Conservation (phyloP, 1,139 yeast genomes). For the Saccharomyces hybrid region DNA sequence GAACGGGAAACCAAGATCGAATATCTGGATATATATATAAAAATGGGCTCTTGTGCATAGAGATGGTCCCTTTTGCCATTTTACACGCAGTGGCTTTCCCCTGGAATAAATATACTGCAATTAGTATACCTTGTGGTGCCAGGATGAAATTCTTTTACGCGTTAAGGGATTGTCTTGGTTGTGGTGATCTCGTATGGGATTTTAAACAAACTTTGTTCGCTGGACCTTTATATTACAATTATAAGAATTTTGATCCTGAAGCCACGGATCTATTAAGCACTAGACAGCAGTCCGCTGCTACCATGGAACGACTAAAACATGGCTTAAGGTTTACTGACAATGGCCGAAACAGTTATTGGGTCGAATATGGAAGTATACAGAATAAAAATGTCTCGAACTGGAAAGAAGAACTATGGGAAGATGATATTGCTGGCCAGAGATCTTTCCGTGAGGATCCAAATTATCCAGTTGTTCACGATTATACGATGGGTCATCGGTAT, state of each 20-base stretch:
- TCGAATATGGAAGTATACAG: slow-evolving; percentile 31
- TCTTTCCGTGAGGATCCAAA: slow-evolving; percentile 35
- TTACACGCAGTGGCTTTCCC: slow-evolving; percentile 87
- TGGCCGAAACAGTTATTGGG: slow-evolving; percentile 81
- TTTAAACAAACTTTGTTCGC: slow-evolving; percentile 58
- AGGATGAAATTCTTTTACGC: slow-evolving; percentile 57
- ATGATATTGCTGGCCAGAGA: slow-evolving; percentile 27
- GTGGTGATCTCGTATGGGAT: slow-evolving; percentile 69
- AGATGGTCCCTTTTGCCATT: slow-evolving; percentile 75
- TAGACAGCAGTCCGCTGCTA: slow-evolving; percentile 39
- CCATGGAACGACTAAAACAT: slow-evolving; percentile 67
- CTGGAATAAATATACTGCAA: slow-evolving; percentile 59
- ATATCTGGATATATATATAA: slow-evolving; percentile 50
- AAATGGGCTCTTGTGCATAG: slow-evolving; percentile 74
- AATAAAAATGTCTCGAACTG: slow-evolving; percentile 24
- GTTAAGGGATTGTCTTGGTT: slow-evolving; percentile 66
- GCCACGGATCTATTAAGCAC: slow-evolving; percentile 35
- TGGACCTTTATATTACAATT: slow-evolving; percentile 67
- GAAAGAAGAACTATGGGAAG: slow-evolving; percentile 43
- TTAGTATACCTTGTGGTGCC: slow-evolving; percentile 57
- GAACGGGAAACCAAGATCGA: slow-evolving; percentile 9
- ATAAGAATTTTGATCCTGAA: slow-evolving; percentile 74
- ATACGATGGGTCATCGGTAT: slow-evolving; percentile 34
- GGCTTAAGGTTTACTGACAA: slow-evolving; percentile 77
- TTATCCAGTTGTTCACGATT: slow-evolving; percentile 50